Evolutionary conservation across 352 stramenopile genomes (phyloP).

Genomic region (Pelagophyceae sp.): DNA sequence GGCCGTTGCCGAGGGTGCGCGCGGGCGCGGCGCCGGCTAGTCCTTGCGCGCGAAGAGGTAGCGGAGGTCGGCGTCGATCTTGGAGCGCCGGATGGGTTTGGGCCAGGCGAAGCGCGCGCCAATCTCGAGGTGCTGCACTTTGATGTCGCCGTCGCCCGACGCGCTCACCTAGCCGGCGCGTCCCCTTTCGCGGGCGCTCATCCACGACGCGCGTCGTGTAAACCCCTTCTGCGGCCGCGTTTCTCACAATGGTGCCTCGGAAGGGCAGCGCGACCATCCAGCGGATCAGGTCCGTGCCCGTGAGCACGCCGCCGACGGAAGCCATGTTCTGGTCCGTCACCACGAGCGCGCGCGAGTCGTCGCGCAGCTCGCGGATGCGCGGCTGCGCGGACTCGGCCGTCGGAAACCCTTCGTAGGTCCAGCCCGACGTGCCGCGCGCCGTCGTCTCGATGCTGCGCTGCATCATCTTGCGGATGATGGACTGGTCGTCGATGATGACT

Average conservation of each 20-base stretch:
- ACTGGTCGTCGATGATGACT: slow-evolving; percentile 1
- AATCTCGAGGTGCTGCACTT: neutral
- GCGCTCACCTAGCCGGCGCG: no score
- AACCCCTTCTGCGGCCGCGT: no score
- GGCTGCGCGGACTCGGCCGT: neutral
- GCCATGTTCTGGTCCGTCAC: neutral
- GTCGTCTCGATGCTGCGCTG: neutral
- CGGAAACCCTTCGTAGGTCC: neutral
- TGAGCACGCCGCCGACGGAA: neutral
- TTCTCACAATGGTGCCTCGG: neutral
- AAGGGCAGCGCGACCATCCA: neutral
- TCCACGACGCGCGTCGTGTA: no score
- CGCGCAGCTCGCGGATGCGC: neutral
- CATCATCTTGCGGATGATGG: neutral
- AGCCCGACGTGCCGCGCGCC: neutral
- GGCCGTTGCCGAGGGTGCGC: no score
- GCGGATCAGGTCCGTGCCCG: neutral
- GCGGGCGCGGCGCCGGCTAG: no score
- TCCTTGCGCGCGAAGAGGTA: no score
- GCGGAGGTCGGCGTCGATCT: neutral
- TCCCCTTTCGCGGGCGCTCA: no score
- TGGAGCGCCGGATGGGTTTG: neutral
- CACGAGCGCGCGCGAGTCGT: neutral
- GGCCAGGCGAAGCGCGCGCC: neutral
- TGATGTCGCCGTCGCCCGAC: no score